These are phyloP conservation scores for Adansonia madagascariensis DNA, from an alignment of 441 rosid genomes.

Conservation along the genomic window DNA sequence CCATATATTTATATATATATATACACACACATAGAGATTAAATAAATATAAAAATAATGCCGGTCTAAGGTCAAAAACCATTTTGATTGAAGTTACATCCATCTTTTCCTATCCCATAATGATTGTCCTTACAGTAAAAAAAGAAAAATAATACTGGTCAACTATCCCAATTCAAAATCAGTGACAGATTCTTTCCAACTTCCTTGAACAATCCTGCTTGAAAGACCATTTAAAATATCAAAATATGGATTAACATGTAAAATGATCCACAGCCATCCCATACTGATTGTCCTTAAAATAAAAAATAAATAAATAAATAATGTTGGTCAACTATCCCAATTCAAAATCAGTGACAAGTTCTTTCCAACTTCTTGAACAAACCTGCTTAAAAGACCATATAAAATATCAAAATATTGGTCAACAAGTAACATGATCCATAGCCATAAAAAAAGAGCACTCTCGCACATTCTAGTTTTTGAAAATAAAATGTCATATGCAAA, in stretches of 20 bases:
- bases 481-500: slow-evolving; percentile 18
- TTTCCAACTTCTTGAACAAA: neutral
- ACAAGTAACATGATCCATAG: slow-evolving; percentile 5
- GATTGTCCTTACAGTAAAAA: neutral
- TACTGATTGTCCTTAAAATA: neutral
- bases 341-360: neutral
- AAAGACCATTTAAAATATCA: neutral
- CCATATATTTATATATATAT: neutral
- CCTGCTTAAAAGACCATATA: neutral
- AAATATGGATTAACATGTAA: neutral
- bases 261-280: neutral
- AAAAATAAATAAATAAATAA: neutral
- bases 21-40: neutral
- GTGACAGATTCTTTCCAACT: neutral
- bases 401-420: neutral
- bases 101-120: neutral
- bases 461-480: slow-evolving; percentile 18
- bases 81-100: slow-evolving; percentile 4
- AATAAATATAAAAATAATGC: neutral
- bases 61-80: neutral
- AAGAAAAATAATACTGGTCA: neutral
- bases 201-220: neutral
- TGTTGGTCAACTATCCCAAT: slow-evolving; percentile 7
- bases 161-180: slow-evolving; percentile 9
- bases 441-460: neutral